phyloP scores from a whole-genome alignment of 2,329 filamentous ascomycete genomes.

The Ascochyta viciae-villosae region DNA sequence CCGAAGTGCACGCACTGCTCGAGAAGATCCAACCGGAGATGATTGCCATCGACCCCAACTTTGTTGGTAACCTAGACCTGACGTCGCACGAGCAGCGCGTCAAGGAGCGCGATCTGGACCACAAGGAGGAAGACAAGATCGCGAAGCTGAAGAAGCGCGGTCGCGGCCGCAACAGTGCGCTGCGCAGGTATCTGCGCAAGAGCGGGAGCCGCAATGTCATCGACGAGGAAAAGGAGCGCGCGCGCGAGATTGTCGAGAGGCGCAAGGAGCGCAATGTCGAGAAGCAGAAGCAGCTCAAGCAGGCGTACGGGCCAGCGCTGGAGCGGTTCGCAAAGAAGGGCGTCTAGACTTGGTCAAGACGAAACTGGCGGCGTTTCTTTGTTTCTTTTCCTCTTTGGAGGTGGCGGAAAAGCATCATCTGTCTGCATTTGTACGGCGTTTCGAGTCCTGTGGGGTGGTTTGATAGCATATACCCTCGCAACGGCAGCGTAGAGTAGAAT shows the following conservation, averaged over 20 bases:
- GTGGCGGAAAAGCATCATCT: conserved; percentile 1
- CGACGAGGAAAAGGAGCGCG: conserved; percentile 88
- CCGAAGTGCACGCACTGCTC: conserved; percentile 85
- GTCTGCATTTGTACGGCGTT: conserved; percentile 24
- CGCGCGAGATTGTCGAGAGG: conserved; percentile 81
- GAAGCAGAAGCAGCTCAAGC: conserved; percentile 60
- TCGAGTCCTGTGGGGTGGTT: neutral
- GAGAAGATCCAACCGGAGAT: conserved; percentile 97
- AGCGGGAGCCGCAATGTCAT: conserved; percentile 92
- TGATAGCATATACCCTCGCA: conserved; percentile 22
- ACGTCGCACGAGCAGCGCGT: conserved; percentile 78
- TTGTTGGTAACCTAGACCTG: conserved; percentile 85
- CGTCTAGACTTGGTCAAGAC: conserved; percentile 1
- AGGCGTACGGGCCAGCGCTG: conserved; percentile 83
- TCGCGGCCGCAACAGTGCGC: conserved; percentile 85
- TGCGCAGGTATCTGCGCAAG: conserved; percentile 90
- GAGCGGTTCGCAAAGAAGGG: conserved; percentile 81
- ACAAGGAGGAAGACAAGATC: conserved; percentile 66
- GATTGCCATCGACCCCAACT: conserved; percentile 93
- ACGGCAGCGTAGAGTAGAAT: conserved; percentile 3
- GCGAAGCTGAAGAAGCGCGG: conserved; percentile 75
- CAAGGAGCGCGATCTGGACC: conserved; percentile 80
- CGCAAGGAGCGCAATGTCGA: conserved; percentile 65
- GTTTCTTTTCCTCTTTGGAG: too few relatives aligned
- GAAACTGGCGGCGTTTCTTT: too few relatives aligned